Evolutionary conservation across 176 grass and related monocot genomes (phyloP).

Genomic region (Cenchrus fungigraminus): DNA sequence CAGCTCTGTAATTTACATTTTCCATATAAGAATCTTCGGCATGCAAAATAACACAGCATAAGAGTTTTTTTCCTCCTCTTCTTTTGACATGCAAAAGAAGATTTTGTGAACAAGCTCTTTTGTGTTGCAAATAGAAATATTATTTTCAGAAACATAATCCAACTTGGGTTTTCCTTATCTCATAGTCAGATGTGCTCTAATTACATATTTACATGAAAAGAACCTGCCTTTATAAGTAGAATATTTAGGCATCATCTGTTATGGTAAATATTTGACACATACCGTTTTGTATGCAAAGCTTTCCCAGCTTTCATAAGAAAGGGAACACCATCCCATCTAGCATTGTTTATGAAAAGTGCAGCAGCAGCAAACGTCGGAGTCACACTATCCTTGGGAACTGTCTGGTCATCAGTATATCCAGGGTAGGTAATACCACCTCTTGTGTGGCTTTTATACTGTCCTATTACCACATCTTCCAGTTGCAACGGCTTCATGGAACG

Average conservation of each 20-base stretch:
- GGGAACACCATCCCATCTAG: constrained; percentile 95
- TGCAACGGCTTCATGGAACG: constrained; percentile 86
- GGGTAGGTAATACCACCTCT: constrained; percentile 70
- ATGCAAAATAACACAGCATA: constrained; percentile 1
- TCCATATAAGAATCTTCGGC: neutral
- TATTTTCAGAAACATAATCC: neutral
- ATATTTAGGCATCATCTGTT: neutral
- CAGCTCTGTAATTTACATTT: constrained; percentile 57
- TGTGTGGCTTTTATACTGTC: constrained; percentile 85
- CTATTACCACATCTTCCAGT: constrained; percentile 81
- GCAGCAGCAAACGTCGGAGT: constrained; percentile 94
- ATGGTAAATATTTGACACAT: constrained; percentile 4
- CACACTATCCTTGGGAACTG: constrained; percentile 74
- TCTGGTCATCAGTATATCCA: constrained; percentile 88
- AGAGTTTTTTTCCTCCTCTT: too few relatives aligned
- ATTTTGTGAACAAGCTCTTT: neutral
- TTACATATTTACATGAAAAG: neutral
- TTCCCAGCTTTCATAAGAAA: constrained; percentile 99
- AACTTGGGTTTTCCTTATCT: constrained; percentile 1
- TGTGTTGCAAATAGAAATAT: neutral
- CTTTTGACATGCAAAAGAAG: neutral
- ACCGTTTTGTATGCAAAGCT: constrained; percentile 85
- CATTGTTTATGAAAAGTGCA: constrained; percentile 87
- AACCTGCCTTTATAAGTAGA: constrained; percentile 17
- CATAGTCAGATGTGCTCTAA: neutral